Percentiles rank a stretch among this genome's conserved stretches.
These are phyloP conservation scores for Debaryomyces maramus DNA, from an alignment of 805 yeast species.

Conservation along the genomic window DNA sequence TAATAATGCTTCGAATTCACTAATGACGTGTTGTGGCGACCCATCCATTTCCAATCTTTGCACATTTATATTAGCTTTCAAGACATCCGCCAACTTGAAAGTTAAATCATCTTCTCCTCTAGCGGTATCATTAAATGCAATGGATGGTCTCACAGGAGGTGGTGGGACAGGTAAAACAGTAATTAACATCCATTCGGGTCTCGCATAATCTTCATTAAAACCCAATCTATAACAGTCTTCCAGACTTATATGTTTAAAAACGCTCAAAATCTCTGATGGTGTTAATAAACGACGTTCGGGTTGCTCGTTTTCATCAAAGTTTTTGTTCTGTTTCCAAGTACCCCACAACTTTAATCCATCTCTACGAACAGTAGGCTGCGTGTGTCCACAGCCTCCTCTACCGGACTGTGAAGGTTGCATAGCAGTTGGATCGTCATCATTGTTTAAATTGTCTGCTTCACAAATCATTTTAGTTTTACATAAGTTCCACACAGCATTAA, in stretches of 20 bases:
- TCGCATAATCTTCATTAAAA: slow-evolving; percentile 90
- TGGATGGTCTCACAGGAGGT: slow-evolving; percentile 98
- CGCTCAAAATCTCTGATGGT: slow-evolving; percentile 86
- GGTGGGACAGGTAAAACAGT: slow-evolving; percentile 99
- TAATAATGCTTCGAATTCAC: slow-evolving; percentile 90
- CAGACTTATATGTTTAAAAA: slow-evolving; percentile 84
- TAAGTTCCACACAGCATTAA: slow-evolving; percentile 93
- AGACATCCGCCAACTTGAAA: slow-evolving; percentile 91
- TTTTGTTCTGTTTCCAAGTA: slow-evolving; percentile 92
- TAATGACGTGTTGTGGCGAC: slow-evolving; percentile 96
- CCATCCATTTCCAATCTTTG: slow-evolving; percentile 98
- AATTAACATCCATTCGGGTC: slow-evolving; percentile 98
- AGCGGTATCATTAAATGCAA: slow-evolving; percentile 96
- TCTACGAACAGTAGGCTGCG: slow-evolving; percentile 92
- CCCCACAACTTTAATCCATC: slow-evolving; percentile 97
- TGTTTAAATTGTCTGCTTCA: slow-evolving; percentile 79
- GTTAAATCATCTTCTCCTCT: slow-evolving; percentile 99
- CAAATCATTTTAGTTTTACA: slow-evolving; percentile 93
- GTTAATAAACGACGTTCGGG: slow-evolving; percentile 88
- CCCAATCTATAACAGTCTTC: slow-evolving; percentile 84
- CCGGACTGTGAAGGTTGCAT: slow-evolving; percentile 33
- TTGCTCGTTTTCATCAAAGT: slow-evolving; percentile 79
- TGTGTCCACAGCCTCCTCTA: slow-evolving; percentile 98
- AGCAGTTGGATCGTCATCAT: slow-evolving; percentile 47
- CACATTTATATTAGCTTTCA: slow-evolving; percentile 96